Percentiles rank a stretch among this genome's conserved stretches.
Conservation (phyloP, 2,329 filamentous ascomycete species). For the Cytospora piceicola region DNA sequence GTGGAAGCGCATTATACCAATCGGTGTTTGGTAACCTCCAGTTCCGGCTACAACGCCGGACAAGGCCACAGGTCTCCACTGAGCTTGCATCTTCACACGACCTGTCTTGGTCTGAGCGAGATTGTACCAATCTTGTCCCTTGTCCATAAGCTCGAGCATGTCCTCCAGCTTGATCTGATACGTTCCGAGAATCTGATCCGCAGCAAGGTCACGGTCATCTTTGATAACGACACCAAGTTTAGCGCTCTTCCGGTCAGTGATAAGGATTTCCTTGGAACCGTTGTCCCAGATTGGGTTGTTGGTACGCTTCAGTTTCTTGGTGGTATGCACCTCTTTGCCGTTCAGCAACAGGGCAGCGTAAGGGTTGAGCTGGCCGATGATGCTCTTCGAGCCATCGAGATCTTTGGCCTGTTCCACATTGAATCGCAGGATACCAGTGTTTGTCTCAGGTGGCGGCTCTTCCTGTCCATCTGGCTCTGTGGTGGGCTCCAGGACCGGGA, state of each 20-base stretch:
- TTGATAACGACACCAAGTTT: constrained; percentile 92
- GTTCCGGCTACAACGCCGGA: constrained; percentile 76
- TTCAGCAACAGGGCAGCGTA: constrained; percentile 90
- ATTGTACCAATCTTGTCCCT: constrained; percentile 96
- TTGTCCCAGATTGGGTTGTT: constrained; percentile 98
- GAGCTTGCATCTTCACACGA: constrained; percentile 84
- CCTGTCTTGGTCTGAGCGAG: constrained; percentile 80
- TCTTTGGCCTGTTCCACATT: constrained; percentile 96
- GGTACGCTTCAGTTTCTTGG: constrained; percentile 91
- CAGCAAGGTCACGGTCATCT: constrained; percentile 84
- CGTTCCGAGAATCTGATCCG: constrained; percentile 83
- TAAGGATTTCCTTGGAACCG: constrained; percentile 89
- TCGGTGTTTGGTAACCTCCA: constrained; percentile 88
- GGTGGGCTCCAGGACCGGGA: constrained; percentile 80
- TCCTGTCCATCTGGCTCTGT: constrained; percentile 76
- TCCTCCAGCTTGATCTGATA: constrained; percentile 97
- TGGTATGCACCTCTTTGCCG: constrained; percentile 85
- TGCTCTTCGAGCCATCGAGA: constrained; percentile 86
- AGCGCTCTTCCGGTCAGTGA: constrained; percentile 89
- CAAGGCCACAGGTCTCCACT: constrained; percentile 94
- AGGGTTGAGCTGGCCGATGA: constrained; percentile 88
- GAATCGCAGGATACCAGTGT: constrained; percentile 92
- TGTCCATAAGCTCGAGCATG: constrained; percentile 85
- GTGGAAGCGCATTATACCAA: constrained; percentile 94
- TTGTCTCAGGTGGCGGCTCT: constrained; percentile 83